These are phyloP conservation scores for Colletotrichum orbiculare DNA, from an alignment of 2,329 filamentous ascomycete genomes.

Conservation along the genomic window DNA sequence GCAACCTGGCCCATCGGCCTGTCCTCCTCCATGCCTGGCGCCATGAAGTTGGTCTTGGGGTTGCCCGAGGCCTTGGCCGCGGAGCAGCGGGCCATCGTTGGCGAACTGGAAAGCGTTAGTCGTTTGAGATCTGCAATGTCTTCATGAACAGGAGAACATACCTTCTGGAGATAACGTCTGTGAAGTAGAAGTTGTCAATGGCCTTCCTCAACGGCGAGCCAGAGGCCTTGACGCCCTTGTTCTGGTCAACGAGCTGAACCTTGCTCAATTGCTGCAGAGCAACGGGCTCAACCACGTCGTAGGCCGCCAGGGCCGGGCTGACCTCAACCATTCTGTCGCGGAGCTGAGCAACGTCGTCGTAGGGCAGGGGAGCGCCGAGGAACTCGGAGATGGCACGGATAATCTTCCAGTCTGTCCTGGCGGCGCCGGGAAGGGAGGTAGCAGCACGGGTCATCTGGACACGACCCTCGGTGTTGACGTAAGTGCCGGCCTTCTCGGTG, in stretches of 20 bases:
- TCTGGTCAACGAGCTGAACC: slow-evolving; percentile 95
- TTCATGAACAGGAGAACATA: slow-evolving; percentile 56
- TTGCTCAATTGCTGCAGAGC: slow-evolving; percentile 82
- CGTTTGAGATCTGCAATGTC: not conserved
- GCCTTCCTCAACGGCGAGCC: slow-evolving; percentile 83
- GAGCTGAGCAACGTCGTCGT: slow-evolving; percentile 90
- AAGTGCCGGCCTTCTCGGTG: slow-evolving; percentile 96
- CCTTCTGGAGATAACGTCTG: slow-evolving; percentile 96
- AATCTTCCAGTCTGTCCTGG: slow-evolving; percentile 99
- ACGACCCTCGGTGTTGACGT: slow-evolving; percentile 97
- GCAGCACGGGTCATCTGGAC: slow-evolving; percentile 94
- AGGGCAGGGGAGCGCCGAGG: slow-evolving; percentile 85
- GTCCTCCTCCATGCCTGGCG: slow-evolving; percentile 73
- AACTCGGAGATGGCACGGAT: slow-evolving; percentile 93
- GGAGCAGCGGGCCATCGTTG: slow-evolving; percentile 98
- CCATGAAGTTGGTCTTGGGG: slow-evolving; percentile 83
- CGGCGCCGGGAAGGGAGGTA: slow-evolving; percentile 87
- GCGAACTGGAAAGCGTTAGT: slow-evolving; percentile 72
- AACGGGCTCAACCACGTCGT: slow-evolving; percentile 89
- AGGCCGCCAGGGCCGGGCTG: slow-evolving; percentile 87
- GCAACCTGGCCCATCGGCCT: slow-evolving; percentile 70
- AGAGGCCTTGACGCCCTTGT: slow-evolving; percentile 84
- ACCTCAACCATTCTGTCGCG: slow-evolving; percentile 96
- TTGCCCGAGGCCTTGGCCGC: slow-evolving; percentile 88
- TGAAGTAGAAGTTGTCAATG: slow-evolving; percentile 98